Percentiles rank a stretch among this genome's conserved stretches.
Evolutionary conservation across 2,329 filamentous ascomycete genomes (phyloP).

Genomic region (Graphilbum fragrans): DNA sequence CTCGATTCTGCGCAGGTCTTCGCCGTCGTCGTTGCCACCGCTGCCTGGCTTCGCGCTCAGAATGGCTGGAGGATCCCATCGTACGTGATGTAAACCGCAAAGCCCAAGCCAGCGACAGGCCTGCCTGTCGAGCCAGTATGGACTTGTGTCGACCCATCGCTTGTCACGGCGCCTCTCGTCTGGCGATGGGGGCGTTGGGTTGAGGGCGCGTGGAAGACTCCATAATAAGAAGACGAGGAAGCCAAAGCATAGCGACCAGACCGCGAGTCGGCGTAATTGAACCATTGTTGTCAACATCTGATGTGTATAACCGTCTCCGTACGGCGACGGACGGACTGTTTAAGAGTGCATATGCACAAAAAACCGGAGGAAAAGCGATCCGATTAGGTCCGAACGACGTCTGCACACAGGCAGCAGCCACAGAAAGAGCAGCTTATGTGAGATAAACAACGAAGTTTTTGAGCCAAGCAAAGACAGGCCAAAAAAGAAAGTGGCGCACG

Average conservation of each 20-base stretch:
- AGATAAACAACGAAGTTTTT: too few relatives aligned
- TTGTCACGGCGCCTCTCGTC: constrained; percentile 51
- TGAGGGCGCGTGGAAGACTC: constrained; percentile 41
- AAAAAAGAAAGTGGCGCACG: too few relatives aligned
- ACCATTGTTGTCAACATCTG: constrained; percentile 23
- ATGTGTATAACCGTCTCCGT: too few relatives aligned
- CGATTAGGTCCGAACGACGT: too few relatives aligned
- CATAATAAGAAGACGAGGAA: constrained; percentile 34
- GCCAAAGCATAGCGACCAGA: constrained; percentile 18
- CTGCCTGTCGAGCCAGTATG: constrained; percentile 63
- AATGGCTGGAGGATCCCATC: constrained; percentile 41
- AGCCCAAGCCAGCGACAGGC: constrained; percentile 67
- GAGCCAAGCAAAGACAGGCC: too few relatives aligned
- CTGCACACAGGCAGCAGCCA: too few relatives aligned
- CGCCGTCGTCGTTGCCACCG: constrained; percentile 8
- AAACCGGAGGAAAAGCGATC: too few relatives aligned
- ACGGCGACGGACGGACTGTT: too few relatives aligned
- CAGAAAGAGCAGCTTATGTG: too few relatives aligned
- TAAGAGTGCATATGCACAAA: too few relatives aligned
- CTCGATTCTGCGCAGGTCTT: constrained; percentile 5
- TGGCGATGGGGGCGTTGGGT: constrained; percentile 49
- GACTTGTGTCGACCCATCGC: constrained; percentile 58
- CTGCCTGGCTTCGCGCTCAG: constrained; percentile 10
- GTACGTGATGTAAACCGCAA: constrained; percentile 66
- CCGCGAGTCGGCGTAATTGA: constrained; percentile 31